Base-by-base conservation (phyloP, 1,284 basidiomycete species). In the Grifola frondosa region DNA sequence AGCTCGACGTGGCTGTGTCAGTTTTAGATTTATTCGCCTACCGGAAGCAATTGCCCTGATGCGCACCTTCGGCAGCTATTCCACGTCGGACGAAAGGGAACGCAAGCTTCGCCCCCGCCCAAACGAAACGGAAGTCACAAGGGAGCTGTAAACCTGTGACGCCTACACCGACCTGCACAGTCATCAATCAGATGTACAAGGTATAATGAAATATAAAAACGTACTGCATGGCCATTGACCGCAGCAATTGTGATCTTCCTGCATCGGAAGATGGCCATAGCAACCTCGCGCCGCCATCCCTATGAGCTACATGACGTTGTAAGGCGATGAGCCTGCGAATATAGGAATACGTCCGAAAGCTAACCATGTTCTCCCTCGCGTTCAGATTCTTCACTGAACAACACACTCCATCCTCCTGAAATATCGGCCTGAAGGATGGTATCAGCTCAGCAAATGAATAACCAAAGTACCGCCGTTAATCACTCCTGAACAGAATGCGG, bases 211-310 rank as follows among this genome's bases (percentile, higher is more conserved):
- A 35, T 13, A 46, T 22, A 8, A 20, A 17, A 13, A 59, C 72
- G 23, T 54, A 76, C 77, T n/a, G 77, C 77, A 57, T 78, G 75
- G 0, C 78, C 77, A 48, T 81, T 79, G 19, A 80, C 74, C 4
- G 77, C 77, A 30, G 67, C 68, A 30, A 80, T 75, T 8, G 78
- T 80, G 23, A 81, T 67, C 54, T 81, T 81, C 38, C 76, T 70
- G 58, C 77, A 80, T 2, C 68, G 68, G 42, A 73, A 70, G 38
- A 80, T 71, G 9, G 69, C 67, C 37, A 80, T 52, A 6, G 75
- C 59, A 6, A 75, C 63, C 20, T 63, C 52, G 3, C 78, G 19
- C 78, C 78, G 5, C 56, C 48, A 48, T 81, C 77, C 30, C 77
- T 63, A 51, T 75, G 73, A 13, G 73, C 76, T 78, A 49, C 6